Evolutionary conservation across 306 rosid species (phyloP).

Genomic region (Trifolium dubium): DNA sequence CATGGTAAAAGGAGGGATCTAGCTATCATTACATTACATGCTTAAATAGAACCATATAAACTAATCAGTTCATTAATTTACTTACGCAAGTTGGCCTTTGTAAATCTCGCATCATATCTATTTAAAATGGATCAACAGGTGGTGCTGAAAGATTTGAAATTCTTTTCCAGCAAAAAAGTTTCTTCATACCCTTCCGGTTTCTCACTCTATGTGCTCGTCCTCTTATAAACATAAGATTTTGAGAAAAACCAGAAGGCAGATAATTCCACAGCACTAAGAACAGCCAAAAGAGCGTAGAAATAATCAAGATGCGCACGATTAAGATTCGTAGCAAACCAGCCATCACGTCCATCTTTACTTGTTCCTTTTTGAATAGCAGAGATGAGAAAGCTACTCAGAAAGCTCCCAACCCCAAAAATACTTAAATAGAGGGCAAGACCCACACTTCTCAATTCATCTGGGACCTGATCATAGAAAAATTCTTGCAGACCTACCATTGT

Average conservation of each 20-base stretch:
- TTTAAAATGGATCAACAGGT: not conserved
- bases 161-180: not conserved
- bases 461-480: conserved; percentile 79
- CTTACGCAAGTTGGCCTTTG: not conserved
- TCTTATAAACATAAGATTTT: conserved; percentile 36
- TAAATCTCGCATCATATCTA: not conserved
- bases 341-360: conserved; percentile 47
- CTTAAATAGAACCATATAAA: not conserved
- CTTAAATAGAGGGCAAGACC: conserved; percentile 70
- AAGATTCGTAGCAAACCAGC: conserved; percentile 69
- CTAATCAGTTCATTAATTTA: conserved; percentile 2
- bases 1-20: not conserved
- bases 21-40: not conserved
- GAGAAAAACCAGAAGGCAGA: conserved; percentile 41
- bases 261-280: conserved; percentile 34
- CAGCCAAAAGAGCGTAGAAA: conserved; percentile 52
- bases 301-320: conserved; percentile 76
- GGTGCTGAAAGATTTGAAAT: conserved; percentile 3
- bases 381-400: conserved; percentile 68
- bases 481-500: conserved; percentile 82
- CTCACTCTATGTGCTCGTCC: conserved; percentile 17
- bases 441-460: conserved; percentile 63
- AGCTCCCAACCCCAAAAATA: conserved; percentile 68
- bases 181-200: conserved; percentile 1
- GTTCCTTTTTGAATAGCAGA: conserved; percentile 51